Percentiles rank a stretch among this genome's conserved stretches.
These are phyloP conservation scores for Penicillium macrosclerotiorum DNA, from an alignment of 495 filamentous ascomycete species.

Conservation along the genomic window DNA sequence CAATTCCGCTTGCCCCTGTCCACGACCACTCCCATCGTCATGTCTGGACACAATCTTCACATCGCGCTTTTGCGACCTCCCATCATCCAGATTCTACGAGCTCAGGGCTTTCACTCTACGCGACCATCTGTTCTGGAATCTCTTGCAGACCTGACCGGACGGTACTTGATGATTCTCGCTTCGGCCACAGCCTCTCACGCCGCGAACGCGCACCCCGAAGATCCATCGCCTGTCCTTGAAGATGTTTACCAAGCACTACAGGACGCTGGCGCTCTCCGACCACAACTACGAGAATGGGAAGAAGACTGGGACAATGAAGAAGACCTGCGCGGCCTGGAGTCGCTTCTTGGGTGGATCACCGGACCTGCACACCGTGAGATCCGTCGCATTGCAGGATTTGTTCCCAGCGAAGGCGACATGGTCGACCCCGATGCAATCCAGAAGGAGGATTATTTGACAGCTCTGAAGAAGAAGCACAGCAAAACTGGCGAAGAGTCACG, in stretches of 20 bases:
- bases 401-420: constrained; percentile 45
- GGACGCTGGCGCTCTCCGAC: constrained; percentile 66
- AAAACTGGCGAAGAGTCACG: constrained; percentile 79
- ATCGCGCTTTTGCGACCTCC: constrained; percentile 77
- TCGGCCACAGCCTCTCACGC: constrained; percentile 61
- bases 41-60: constrained; percentile 55
- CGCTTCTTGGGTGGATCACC: constrained; percentile 69
- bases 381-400: constrained; percentile 59
- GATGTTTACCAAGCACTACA: constrained; percentile 82
- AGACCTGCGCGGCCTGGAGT: constrained; percentile 70
- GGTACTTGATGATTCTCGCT: constrained; percentile 70
- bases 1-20: too few relatives aligned
- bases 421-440: constrained; percentile 46
- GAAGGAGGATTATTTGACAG: constrained; percentile 72
- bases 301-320: constrained; percentile 61
- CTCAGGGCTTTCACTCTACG: constrained; percentile 76
- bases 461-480: constrained; percentile 80
- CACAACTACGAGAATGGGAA: constrained; percentile 57
- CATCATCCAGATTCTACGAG: constrained; percentile 82
- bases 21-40: constrained; percentile 11
- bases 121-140: constrained; percentile 75
- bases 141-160: constrained; percentile 68
- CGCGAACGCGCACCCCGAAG: constrained; percentile 48
- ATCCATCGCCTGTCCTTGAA: constrained; percentile 55
- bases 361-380: constrained; percentile 72